Evolutionary conservation across 768 basidiomycete genomes (phyloP), one percentile per base, ranked within the genome.

Genomic region (Leccinellum albellum): DNA sequence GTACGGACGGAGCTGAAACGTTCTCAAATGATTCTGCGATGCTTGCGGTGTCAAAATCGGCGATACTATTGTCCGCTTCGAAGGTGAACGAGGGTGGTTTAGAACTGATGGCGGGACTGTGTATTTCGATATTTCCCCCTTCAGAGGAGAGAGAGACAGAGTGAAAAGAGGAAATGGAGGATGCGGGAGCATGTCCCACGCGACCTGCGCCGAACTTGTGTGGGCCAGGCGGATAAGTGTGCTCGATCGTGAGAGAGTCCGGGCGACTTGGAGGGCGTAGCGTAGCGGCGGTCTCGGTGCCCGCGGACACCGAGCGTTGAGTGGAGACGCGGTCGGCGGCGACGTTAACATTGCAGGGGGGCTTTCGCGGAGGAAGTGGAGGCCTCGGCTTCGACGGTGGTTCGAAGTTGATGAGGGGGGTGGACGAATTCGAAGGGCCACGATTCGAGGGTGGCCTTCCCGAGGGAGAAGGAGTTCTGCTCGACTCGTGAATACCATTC

Each of bases 141-240:
- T 86, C 85, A 7, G 86, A 87, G 1, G 89, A 91, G 17, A 91
- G 78, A 2, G 89, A 91, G 24, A 91, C 87, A 3, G 89, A 90
- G 63, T 90, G 88, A 59, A 92, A 90, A 28, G 89, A 91, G 3
- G 89, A 91, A 37, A 89, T 80, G 49, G 89, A 91, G 1, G 88
- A 88, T 3, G 79, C 80, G 5, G 82, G 79, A 5, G 75, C 79
- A 66, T 91, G 88, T 42, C 78, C 75, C 17, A 71, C 58, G 42
- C 66, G 69, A 57, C 61, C 62, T 42, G 65, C 64, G 15, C 75
- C 69, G 51, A 73, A 77, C 20, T 70, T 68, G 60, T 68, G 70
- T 31, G 69, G 61, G 73, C 74, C 56, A 70, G 72, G 66, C 17
- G 85, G 84, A 64, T 86, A 84, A 6, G 81, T 79, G 61, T 82